These are phyloP conservation scores for Fusarium secorum DNA, from an alignment of 2,329 filamentous ascomycete species.

Conservation along the genomic window DNA sequence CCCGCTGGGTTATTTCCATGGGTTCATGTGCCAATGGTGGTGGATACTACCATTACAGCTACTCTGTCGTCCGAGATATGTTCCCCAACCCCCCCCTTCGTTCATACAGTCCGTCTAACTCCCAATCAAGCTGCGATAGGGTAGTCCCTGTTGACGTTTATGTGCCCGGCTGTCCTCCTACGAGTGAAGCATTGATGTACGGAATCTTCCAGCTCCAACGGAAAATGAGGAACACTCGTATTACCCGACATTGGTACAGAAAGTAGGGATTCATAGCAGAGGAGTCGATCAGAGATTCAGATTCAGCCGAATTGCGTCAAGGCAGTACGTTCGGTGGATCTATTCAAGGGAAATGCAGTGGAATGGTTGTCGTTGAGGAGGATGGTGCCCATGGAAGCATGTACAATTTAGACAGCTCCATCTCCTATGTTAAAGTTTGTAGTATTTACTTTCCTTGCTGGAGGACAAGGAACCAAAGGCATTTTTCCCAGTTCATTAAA, in stretches of 20 bases:
- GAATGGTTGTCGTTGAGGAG: neutral
- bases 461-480: neutral
- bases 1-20: conserved; percentile 86
- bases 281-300: neutral
- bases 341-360: neutral
- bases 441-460: neutral
- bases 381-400: neutral
- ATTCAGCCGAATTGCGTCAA: neutral
- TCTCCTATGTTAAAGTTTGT: conserved; percentile 8
- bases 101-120: neutral
- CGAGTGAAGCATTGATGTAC: conserved; percentile 70
- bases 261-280: conserved; percentile 50
- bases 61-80: conserved; percentile 69
- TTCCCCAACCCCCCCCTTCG: neutral
- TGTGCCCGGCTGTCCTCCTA: conserved; percentile 76
- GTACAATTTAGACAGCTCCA: neutral
- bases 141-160: conserved; percentile 84
- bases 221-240: conserved; percentile 72
- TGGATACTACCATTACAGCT: conserved; percentile 88
- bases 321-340: neutral
- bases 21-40: conserved; percentile 85
- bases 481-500: neutral
- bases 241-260: conserved; percentile 66
- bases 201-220: conserved; percentile 79
- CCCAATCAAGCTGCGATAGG: conserved; percentile 63